These are phyloP conservation scores for Teratosphaeria pseudoeucalypti DNA, from an alignment of 2,329 filamentous ascomycete genomes.

Conservation along the genomic window DNA sequence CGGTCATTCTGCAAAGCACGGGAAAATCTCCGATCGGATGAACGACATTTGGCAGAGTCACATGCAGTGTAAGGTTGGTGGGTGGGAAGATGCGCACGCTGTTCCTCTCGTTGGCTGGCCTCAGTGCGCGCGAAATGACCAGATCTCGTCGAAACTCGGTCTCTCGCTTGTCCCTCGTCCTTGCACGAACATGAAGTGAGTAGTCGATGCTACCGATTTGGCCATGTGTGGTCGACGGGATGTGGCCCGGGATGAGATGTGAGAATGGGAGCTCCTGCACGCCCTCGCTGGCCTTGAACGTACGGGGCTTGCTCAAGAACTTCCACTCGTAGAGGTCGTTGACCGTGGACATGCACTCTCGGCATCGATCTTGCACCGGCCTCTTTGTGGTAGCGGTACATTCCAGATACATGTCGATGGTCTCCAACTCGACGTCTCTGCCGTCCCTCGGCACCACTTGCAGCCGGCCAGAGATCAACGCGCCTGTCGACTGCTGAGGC, in stretches of 20 bases:
- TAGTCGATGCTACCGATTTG: slow-evolving; percentile 66
- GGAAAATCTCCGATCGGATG: slow-evolving; percentile 77
- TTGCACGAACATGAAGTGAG: slow-evolving; percentile 58
- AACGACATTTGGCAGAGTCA: slow-evolving; percentile 71
- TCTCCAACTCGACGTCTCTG: slow-evolving; percentile 53
- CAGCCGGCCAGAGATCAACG: slow-evolving; percentile 74
- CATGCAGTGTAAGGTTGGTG: slow-evolving; percentile 80
- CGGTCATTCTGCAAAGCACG: slow-evolving; percentile 70
- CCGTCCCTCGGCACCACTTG: slow-evolving; percentile 59
- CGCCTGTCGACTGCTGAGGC: slow-evolving; percentile 65
- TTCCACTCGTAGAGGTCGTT: slow-evolving; percentile 71
- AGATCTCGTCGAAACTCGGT: slow-evolving; percentile 59
- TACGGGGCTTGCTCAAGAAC: slow-evolving; percentile 50
- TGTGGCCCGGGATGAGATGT: slow-evolving; percentile 69
- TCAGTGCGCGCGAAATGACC: slow-evolving; percentile 67
- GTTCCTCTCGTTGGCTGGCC: slow-evolving; percentile 71
- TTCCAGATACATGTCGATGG: slow-evolving; percentile 61
- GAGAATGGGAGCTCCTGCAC: slow-evolving; percentile 80
- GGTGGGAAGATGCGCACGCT: slow-evolving; percentile 92
- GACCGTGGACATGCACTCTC: slow-evolving; percentile 60
- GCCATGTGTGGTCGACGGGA: slow-evolving; percentile 75
- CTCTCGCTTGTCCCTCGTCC: slow-evolving; percentile 49
- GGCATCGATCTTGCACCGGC: slow-evolving; percentile 69
- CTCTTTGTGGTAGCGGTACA: slow-evolving; percentile 67
- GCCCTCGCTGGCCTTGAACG: slow-evolving; percentile 39